Conservation (phyloP, 176 grass and related monocot species). For the Stipa capillata region DNA sequence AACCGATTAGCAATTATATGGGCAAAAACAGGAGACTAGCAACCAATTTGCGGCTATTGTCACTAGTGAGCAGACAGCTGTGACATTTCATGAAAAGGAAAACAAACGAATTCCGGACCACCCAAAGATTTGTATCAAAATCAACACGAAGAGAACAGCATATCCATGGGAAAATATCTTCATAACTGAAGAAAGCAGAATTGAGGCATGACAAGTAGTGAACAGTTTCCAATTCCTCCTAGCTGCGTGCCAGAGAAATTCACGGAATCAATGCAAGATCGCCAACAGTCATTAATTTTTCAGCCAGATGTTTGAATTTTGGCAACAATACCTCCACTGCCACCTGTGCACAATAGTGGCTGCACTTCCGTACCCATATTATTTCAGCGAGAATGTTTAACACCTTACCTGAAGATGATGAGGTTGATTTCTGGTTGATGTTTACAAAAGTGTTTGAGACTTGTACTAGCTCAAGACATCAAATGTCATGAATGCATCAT, state of each 20-base stretch:
- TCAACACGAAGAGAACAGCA: neutral
- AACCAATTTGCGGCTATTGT: conserved; percentile 7
- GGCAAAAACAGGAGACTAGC: neutral
- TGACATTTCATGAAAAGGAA: neutral
- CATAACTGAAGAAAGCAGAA: neutral
- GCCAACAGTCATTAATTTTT: too few species aligned
- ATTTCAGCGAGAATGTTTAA: neutral
- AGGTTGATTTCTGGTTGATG: neutral
- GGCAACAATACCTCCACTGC: neutral
- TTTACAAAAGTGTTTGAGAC: neutral
- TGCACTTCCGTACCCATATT: neutral
- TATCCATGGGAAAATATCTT: neutral
- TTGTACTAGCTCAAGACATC: neutral
- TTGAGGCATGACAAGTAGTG: neutral
- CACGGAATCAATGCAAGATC: neutral
- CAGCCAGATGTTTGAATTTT: neutral
- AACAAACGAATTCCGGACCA: neutral
- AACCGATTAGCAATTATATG: neutral
- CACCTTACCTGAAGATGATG: too few species aligned
- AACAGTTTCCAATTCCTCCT: too few species aligned
- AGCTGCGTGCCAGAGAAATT: neutral
- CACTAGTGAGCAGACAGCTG: conserved; percentile 7
- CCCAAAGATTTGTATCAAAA: neutral
- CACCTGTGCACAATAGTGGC: neutral
- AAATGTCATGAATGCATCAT: neutral